Evolutionary conservation across 2,329 filamentous ascomycete species (phyloP).

Genomic region (Claviceps monticola): DNA sequence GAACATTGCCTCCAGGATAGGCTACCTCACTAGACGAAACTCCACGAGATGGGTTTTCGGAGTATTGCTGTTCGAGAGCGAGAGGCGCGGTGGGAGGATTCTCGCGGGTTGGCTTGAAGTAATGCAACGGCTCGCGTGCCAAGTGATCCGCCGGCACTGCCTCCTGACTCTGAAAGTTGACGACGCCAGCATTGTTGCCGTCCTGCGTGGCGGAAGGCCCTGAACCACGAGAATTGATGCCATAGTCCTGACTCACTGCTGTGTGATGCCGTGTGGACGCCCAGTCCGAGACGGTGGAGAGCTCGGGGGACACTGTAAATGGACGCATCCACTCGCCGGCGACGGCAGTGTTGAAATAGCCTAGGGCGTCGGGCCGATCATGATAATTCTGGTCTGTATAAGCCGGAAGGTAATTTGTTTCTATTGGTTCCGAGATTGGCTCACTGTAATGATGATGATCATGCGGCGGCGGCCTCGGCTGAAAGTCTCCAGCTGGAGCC

Average conservation of each 20-base stretch:
- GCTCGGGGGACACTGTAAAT: constrained; percentile 6
- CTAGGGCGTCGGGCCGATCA: not conserved
- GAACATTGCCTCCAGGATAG: not conserved
- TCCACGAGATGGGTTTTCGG: not conserved
- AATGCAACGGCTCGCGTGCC: not conserved
- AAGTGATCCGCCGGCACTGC: not conserved
- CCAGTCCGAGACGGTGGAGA: constrained; percentile 4
- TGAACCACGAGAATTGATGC: not conserved
- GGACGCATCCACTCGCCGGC: constrained; percentile 1
- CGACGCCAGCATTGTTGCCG: not conserved
- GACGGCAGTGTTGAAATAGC: not conserved
- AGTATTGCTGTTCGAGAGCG: not conserved
- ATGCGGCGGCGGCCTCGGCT: not conserved
- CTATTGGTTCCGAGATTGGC: not conserved
- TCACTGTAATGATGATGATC: not conserved
- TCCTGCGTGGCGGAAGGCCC: not conserved
- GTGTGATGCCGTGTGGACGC: not conserved
- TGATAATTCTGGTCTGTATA: not conserved
- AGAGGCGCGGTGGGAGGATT: not conserved
- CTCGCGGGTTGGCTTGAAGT: not conserved
- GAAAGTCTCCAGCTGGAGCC: not conserved
- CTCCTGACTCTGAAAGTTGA: not conserved
- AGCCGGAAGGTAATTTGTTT: not conserved
- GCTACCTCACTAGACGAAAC: not conserved
- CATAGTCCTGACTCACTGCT: not conserved